These are phyloP conservation scores for Pseudogymnoascus sp. DNA, from an alignment of 2,329 filamentous ascomycete species.

Conservation along the genomic window DNA sequence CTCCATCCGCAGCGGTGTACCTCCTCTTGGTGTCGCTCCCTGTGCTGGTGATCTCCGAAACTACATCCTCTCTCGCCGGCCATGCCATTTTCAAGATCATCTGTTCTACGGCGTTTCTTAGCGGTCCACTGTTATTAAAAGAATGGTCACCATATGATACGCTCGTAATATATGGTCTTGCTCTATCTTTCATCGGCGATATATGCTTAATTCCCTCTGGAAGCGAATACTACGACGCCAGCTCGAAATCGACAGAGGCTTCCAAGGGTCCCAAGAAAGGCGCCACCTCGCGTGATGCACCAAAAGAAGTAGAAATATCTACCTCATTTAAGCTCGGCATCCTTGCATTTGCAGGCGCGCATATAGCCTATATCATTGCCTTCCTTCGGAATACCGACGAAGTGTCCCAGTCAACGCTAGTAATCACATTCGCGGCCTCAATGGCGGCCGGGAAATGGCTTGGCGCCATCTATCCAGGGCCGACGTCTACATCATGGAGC, in stretches of 20 bases:
- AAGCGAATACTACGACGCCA: constrained; percentile 18
- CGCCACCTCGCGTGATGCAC: neutral
- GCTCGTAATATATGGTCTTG: constrained; percentile 22
- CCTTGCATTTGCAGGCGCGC: constrained; percentile 25
- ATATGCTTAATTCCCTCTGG: constrained; percentile 24
- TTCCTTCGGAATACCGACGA: constrained; percentile 19
- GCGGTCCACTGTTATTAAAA: constrained; percentile 20
- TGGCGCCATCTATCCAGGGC: constrained; percentile 24
- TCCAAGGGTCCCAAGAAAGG: neutral
- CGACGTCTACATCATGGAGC: neutral
- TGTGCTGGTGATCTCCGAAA: constrained; percentile 23
- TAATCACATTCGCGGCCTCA: constrained; percentile 17
- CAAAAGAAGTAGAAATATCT: constrained; percentile 13
- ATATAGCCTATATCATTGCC: constrained; percentile 26
- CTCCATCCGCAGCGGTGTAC: constrained; percentile 15
- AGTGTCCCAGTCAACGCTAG: neutral
- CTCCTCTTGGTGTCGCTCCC: constrained; percentile 24
- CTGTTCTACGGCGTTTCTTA: constrained; percentile 25
- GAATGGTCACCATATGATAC: constrained; percentile 19
- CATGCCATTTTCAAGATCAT: constrained; percentile 26
- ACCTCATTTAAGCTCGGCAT: constrained; percentile 26
- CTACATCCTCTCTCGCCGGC: constrained; percentile 21
- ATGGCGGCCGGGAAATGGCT: constrained; percentile 21
- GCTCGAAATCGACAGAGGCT: neutral
- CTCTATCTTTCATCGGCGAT: constrained; percentile 24